Percentiles rank a stretch among this genome's conserved stretches.
These are phyloP conservation scores for Penicillium sp. DNA, from an alignment of 2,329 filamentous ascomycete species.

Conservation along the genomic window DNA sequence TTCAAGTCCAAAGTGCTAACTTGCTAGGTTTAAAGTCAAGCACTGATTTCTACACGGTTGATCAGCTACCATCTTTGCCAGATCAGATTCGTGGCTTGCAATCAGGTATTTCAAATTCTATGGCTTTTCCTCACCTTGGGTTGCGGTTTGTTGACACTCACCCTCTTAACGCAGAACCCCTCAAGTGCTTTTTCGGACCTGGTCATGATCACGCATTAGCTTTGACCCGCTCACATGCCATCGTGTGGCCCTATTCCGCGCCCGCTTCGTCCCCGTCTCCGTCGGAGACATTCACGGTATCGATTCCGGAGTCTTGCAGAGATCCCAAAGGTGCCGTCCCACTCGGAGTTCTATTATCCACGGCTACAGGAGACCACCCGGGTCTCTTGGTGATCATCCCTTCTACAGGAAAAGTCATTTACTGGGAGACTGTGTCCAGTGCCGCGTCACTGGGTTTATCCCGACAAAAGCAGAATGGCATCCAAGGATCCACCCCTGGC, in stretches of 20 bases:
- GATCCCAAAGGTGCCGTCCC: constrained; percentile 70
- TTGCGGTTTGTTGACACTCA: constrained; percentile 14
- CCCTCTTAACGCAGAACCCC: constrained; percentile 51
- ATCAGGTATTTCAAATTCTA: constrained; percentile 55
- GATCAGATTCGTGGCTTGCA: constrained; percentile 69
- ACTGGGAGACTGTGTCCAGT: constrained; percentile 93
- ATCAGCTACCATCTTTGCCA: constrained; percentile 79
- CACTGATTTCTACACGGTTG: constrained; percentile 80
- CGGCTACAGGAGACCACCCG: constrained; percentile 75
- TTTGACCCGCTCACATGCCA: constrained; percentile 76
- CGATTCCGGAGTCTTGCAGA: constrained; percentile 71
- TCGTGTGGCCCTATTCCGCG: constrained; percentile 83
- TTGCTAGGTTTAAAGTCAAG: constrained; percentile 59
- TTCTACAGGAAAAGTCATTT: constrained; percentile 78
- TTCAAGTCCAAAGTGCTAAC: constrained; percentile 13
- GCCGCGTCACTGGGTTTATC: constrained; percentile 81
- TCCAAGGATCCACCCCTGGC: constrained; percentile 71
- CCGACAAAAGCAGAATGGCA: constrained; percentile 74
- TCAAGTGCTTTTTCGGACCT: constrained; percentile 65
- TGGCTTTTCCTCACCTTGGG: constrained; percentile 8
- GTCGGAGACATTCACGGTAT: constrained; percentile 72
- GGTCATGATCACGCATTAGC: constrained; percentile 73
- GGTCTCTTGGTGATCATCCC: constrained; percentile 86
- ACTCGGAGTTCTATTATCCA: constrained; percentile 77
- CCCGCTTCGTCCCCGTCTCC: constrained; percentile 30